phyloP scores from a whole-genome alignment of 805 yeast species.

The Saccharomyces eubayanus region DNA sequence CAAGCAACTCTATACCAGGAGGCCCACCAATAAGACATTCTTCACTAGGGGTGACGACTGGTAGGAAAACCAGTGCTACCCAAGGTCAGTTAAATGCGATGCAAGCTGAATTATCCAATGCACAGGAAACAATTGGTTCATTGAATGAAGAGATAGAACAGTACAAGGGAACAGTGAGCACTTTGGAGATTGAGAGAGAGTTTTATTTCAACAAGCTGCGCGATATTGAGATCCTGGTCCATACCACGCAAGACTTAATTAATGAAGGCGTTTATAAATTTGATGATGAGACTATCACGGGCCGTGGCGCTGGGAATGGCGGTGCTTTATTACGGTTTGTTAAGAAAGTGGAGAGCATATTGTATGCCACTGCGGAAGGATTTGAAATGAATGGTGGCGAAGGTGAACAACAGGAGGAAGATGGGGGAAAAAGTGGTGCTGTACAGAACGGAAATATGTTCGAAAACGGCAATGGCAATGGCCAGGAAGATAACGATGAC shows the following conservation, averaged over 20 bases:
- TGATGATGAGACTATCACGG: slow-evolving; percentile 3
- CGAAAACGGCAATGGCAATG: not conserved
- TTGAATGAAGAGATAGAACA: slow-evolving; percentile 44
- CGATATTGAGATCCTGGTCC: slow-evolving; percentile 76
- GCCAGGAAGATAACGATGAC: not conserved
- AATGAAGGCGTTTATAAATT: slow-evolving; percentile 34
- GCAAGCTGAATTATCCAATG: slow-evolving; percentile 42
- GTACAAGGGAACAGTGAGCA: slow-evolving; percentile 50
- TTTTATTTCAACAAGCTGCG: slow-evolving; percentile 85
- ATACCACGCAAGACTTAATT: slow-evolving; percentile 49
- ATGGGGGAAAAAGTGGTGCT: not conserved
- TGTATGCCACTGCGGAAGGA: slow-evolving; percentile 79
- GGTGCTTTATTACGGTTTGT: slow-evolving; percentile 36
- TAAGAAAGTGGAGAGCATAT: slow-evolving; percentile 60
- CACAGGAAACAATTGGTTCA: slow-evolving; percentile 33
- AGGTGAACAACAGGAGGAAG: slow-evolving; percentile 1
- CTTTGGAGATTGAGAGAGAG: slow-evolving; percentile 73
- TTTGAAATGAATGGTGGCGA: slow-evolving; percentile 48
- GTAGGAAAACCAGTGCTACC: slow-evolving; percentile 18
- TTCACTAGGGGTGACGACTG: slow-evolving; percentile 9
- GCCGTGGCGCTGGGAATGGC: slow-evolving; percentile 18
- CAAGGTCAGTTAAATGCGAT: slow-evolving; percentile 25
- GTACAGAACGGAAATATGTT: not conserved
- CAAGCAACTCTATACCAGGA: not conserved
- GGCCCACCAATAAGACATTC: slow-evolving; percentile 11